phyloP scores from a whole-genome alignment of 2,329 filamentous ascomycete genomes.

The Cordyceps javanica region DNA sequence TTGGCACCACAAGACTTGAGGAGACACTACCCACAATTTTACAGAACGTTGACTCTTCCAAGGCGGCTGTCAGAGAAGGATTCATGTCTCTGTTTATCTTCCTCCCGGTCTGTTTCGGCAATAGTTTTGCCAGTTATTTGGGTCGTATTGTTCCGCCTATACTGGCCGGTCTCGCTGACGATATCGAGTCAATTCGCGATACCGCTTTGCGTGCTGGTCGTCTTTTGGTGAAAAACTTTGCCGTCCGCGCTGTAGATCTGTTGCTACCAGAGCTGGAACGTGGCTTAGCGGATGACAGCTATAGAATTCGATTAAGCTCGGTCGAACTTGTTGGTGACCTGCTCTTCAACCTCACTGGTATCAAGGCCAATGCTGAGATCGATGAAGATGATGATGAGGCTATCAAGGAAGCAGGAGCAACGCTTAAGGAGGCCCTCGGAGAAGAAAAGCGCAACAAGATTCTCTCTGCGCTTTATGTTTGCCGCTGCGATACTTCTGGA shows the following conservation, averaged over 20 bases:
- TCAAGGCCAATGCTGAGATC: constrained; percentile 69
- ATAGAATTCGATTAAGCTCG: constrained; percentile 95
- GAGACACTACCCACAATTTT: constrained; percentile 94
- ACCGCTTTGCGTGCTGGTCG: constrained; percentile 92
- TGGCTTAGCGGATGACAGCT: constrained; percentile 93
- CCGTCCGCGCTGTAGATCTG: constrained; percentile 87
- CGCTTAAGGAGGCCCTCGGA: constrained; percentile 88
- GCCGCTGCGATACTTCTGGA: constrained; percentile 91
- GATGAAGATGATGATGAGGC: constrained; percentile 73
- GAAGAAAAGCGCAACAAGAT: constrained; percentile 97
- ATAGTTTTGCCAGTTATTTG: constrained; percentile 95
- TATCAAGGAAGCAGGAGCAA: constrained; percentile 80
- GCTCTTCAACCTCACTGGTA: constrained; percentile 94
- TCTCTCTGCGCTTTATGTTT: constrained; percentile 93
- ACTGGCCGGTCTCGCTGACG: constrained; percentile 86
- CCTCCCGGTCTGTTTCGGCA: constrained; percentile 96
- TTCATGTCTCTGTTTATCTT: constrained; percentile 99
- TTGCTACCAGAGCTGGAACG: constrained; percentile 91
- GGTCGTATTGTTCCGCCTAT: constrained; percentile 94
- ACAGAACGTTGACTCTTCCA: constrained; percentile 89
- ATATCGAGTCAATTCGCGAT: constrained; percentile 92
- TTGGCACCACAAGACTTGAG: constrained; percentile 87
- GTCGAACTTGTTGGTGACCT: constrained; percentile 96
- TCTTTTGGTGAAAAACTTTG: constrained; percentile 96
- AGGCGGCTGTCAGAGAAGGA: constrained; percentile 85